These are phyloP conservation scores for Eremochloa ophiuroides DNA, from an alignment of 176 grass and related monocot species.

Conservation along the genomic window DNA sequence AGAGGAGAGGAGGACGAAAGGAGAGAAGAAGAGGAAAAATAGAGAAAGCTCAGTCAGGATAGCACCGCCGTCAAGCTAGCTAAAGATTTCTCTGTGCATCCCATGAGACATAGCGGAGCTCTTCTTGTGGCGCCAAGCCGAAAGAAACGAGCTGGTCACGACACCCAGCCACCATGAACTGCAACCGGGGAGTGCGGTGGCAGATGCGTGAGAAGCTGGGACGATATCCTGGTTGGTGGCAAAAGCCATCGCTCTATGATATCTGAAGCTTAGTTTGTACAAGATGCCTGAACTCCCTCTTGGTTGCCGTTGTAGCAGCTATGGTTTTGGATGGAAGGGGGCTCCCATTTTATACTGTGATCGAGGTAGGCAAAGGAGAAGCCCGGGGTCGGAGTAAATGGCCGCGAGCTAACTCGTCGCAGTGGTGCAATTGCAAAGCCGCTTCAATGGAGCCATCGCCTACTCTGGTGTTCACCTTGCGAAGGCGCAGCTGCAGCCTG, in stretches of 20 bases:
- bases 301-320: neutral
- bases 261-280: neutral
- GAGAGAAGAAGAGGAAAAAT: neutral
- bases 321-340: neutral
- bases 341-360: conserved; percentile 31
- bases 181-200: neutral
- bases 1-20: too few relatives aligned
- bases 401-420: neutral
- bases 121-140: neutral
- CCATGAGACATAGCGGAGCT: neutral
- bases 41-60: conserved; percentile 34
- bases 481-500: neutral
- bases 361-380: neutral
- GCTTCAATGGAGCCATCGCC: neutral
- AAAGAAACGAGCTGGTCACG: neutral
- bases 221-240: neutral
- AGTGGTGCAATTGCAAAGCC: neutral
- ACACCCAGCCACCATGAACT: neutral
- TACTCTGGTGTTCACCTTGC: neutral
- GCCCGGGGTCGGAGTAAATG: conserved; percentile 18
- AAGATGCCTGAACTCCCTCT: neutral
- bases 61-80: neutral
- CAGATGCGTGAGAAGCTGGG: neutral
- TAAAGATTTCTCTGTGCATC: neutral
- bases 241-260: conserved; percentile 15